Conservation (phyloP, 495 filamentous ascomycete species). For the Podospora didyma region DNA sequence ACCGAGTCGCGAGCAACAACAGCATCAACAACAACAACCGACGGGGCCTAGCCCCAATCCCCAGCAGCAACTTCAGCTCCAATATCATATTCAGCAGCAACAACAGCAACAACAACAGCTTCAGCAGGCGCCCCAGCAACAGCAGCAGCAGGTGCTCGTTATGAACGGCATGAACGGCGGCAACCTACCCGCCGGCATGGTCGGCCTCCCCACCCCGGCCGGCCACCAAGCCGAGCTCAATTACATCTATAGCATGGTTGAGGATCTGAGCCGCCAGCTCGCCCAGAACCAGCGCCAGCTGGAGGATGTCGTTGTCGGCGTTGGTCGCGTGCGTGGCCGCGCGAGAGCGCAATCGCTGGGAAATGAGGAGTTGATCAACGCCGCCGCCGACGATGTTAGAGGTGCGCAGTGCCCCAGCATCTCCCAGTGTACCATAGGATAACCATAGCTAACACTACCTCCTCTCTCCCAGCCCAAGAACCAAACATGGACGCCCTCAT, state of each 20-base stretch:
- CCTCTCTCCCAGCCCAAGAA: conserved; percentile 36
- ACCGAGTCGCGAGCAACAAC: background rate
- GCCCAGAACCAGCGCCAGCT: conserved; percentile 75
- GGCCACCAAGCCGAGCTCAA: conserved; percentile 87
- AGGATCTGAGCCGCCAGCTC: conserved; percentile 72
- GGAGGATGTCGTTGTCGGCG: conserved; percentile 65
- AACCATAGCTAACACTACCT: background rate
- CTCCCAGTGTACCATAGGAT: background rate
- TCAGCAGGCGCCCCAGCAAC: conserved; percentile 1
- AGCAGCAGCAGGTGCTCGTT: conserved; percentile 31
- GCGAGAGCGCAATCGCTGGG: conserved; percentile 41
- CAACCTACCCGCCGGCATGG: conserved; percentile 41
- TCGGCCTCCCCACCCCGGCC: conserved; percentile 62
- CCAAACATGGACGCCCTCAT: conserved; percentile 48
- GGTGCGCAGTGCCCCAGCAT: conserved; percentile 23
- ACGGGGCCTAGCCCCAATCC: background rate
- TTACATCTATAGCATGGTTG: conserved; percentile 76
- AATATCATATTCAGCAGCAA: conserved; percentile 6
- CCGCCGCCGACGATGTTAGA: conserved; percentile 45
- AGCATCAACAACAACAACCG: background rate
- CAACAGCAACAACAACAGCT: conserved; percentile 6
- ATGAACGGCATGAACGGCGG: conserved; percentile 59
- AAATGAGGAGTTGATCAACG: conserved; percentile 48
- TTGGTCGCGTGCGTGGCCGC: conserved; percentile 48
- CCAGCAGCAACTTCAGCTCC: conserved; percentile 7